Evolutionary conservation across 2,329 filamentous ascomycete genomes (phyloP).

Genomic region (Scopulariopsis brevicaulis): DNA sequence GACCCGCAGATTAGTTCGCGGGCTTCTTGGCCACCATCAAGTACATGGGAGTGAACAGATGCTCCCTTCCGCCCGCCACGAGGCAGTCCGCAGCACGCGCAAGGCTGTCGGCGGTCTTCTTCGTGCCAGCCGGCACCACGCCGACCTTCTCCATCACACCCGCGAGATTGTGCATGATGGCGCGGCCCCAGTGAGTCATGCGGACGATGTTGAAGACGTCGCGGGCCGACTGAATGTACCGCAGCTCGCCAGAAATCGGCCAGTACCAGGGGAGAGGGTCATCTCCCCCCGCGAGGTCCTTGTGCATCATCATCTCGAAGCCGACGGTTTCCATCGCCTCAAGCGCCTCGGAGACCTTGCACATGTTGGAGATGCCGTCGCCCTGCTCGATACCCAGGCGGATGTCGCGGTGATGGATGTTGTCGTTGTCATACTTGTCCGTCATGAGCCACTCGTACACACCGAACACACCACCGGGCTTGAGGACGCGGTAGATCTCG

Average conservation of each 20-base stretch:
- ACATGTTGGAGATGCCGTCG: conserved; percentile 97
- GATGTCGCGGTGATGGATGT: conserved; percentile 77
- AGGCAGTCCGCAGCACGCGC: conserved; percentile 73
- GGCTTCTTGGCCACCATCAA: conserved; percentile 92
- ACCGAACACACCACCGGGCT: conserved; percentile 90
- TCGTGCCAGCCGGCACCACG: conserved; percentile 70
- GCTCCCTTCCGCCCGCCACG: conserved; percentile 74
- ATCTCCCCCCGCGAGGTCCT: conserved; percentile 72
- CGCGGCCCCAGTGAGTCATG: conserved; percentile 79
- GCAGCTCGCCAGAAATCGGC: conserved; percentile 75
- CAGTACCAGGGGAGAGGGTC: conserved; percentile 88
- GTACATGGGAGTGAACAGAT: conserved; percentile 99
- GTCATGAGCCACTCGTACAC: conserved; percentile 99
- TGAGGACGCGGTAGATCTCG: conserved; percentile 89
- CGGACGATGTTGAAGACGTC: conserved; percentile 77
- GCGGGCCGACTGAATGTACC: conserved; percentile 66
- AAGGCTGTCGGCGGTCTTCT: conserved; percentile 90
- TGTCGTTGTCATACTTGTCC: conserved; percentile 81
- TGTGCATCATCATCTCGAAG: conserved; percentile 71
- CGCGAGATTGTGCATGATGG: conserved; percentile 63
- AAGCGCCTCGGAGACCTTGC: conserved; percentile 70
- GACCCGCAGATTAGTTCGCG: conserved; percentile 2
- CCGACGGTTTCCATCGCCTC: conserved; percentile 78
- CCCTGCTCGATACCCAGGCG: conserved; percentile 91
- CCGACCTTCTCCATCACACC: conserved; percentile 64